Evolutionary conservation across 257 asterid species (phyloP).

Genomic region (Eustoma russellianum): DNA sequence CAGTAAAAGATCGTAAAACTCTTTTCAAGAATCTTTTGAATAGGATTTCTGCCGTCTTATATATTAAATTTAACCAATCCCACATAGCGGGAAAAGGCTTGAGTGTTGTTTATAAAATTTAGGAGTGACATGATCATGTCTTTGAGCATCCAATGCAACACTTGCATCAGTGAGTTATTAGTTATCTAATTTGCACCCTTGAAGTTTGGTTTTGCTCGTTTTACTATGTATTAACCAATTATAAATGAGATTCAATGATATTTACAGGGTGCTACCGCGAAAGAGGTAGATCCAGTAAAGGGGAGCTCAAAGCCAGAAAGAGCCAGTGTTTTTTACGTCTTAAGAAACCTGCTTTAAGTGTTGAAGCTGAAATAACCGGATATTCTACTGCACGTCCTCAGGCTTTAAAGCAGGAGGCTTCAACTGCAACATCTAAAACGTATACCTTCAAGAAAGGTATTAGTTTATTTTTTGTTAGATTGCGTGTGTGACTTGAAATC

Average conservation of each 20-base stretch:
- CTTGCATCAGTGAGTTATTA: no score
- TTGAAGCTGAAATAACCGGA: conserved; percentile 74
- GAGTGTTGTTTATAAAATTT: no score
- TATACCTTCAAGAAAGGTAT: conserved; percentile 62
- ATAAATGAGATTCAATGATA: background rate
- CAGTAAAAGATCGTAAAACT: no score
- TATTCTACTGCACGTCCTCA: conserved; percentile 46
- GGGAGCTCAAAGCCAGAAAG: conserved; percentile 64
- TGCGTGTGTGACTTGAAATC: background rate
- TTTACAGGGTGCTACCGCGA: conserved; percentile 50
- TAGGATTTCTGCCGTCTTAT: no score
- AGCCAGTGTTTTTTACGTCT: conserved; percentile 42
- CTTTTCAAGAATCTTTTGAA: no score
- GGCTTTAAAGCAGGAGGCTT: conserved; percentile 80
- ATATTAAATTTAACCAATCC: no score
- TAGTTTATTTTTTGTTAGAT: background rate
- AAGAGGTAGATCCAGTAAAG: conserved; percentile 55
- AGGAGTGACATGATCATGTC: no score
- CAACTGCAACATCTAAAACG: conserved; percentile 70
- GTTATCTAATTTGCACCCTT: no score
- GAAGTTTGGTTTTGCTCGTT: no score
- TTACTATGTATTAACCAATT: no score
- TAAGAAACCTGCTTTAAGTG: conserved; percentile 73
- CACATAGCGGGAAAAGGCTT: no score
- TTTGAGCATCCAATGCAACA: no score